phyloP scores from a whole-genome alignment of 225 moss, liverwort and hornwort species.

The Pleurozium schreberi region DNA sequence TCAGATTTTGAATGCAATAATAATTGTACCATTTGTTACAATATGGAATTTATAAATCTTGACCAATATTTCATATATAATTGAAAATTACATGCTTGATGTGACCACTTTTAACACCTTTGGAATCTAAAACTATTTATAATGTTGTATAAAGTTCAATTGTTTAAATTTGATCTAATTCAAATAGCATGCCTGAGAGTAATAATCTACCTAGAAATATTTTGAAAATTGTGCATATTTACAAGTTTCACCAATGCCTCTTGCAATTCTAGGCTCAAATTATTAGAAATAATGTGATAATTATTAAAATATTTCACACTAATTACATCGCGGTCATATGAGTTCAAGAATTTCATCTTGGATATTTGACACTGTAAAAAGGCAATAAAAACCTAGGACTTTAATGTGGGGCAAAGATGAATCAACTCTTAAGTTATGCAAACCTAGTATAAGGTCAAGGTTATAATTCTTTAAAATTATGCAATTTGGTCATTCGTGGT shows the following conservation, averaged over 20 bases:
- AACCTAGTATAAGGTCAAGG: not conserved
- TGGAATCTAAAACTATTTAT: not conserved
- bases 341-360: not conserved
- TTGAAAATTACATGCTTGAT: not conserved
- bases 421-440: not conserved
- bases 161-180: not conserved
- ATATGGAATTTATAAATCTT: not conserved
- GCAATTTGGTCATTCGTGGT: not conserved
- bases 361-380: rapidly evolving
- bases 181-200: not conserved
- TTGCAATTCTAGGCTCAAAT: not conserved
- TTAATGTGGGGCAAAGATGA: not conserved
- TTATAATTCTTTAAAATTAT: not conserved
- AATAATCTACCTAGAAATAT: rapidly evolving
- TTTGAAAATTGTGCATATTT: not conserved
- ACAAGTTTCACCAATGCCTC: too few relatives aligned
- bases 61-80: not conserved
- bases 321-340: not conserved
- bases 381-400: rapidly evolving
- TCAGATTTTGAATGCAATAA: not conserved
- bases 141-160: too few relatives aligned
- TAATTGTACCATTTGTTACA: not conserved
- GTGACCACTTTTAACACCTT: not conserved
- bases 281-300: not conserved
- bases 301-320: not conserved